phyloP scores from a whole-genome alignment of 1,284 basidiomycete species.

The Trametes versicolor region DNA sequence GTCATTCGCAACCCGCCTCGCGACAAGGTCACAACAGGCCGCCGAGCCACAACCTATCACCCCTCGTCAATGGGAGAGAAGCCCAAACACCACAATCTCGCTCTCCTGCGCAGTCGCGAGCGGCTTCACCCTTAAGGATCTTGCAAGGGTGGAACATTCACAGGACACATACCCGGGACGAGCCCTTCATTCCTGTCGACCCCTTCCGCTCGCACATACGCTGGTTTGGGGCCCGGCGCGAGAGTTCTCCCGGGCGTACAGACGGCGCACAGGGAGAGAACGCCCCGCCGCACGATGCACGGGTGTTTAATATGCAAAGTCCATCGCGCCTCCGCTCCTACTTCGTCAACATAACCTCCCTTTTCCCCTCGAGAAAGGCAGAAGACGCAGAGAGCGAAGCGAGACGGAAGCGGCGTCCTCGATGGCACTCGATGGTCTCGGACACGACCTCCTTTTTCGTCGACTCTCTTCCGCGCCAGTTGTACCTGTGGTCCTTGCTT shows the following conservation, averaged over 20 bases:
- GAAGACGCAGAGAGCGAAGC: constrained; percentile 18
- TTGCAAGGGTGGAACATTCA: constrained; percentile 49
- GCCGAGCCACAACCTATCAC: constrained; percentile 28
- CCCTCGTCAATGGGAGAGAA: constrained; percentile 33
- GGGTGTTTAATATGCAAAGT: constrained; percentile 14
- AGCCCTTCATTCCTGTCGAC: constrained; percentile 59
- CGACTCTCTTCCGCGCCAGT: constrained; percentile 65
- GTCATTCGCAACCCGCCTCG: constrained; percentile 30
- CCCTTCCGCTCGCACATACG: constrained; percentile 52
- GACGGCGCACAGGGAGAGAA: constrained; percentile 5
- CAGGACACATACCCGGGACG: constrained; percentile 52
- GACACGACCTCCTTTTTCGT: constrained; percentile 47
- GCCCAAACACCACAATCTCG: constrained; percentile 37
- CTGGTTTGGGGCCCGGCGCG: constrained; percentile 37
- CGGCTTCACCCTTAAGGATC: constrained; percentile 54
- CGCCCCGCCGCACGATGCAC: constrained; percentile 16
- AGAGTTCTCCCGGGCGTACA: constrained; percentile 19
- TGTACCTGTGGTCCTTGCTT: constrained; percentile 73
- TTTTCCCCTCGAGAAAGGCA: constrained; percentile 1
- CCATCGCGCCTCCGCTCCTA: constrained; percentile 4
- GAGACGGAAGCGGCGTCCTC: constrained; percentile 9
- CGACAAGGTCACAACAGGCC: constrained; percentile 23
- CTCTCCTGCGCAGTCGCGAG: constrained; percentile 52
- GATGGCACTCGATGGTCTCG: constrained; percentile 26
- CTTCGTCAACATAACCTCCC: neutral